Base-by-base conservation (phyloP, 768 basidiomycete genomes). In the Galerina marginata region DNA sequence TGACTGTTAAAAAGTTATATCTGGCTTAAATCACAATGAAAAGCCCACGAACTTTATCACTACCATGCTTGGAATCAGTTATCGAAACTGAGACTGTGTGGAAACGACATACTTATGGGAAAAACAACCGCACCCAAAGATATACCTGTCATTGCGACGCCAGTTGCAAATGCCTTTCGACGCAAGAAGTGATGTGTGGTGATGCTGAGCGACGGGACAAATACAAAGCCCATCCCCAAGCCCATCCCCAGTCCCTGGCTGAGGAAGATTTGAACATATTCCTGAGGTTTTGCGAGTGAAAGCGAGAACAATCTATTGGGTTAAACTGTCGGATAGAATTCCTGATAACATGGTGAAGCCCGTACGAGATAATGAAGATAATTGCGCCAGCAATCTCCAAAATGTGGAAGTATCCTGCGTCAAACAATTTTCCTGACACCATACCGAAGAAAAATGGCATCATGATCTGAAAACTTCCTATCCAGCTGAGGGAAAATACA, bases 191-290 rank as follows among this genome's bases (percentile, higher is more conserved):
- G 77, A 46, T 80, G 81, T 2, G 74, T 67, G 16, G 77, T 64
- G 15, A 82, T 69, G 4, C 75, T 73, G 20, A 78, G 65, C 0
- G 81, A 74, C 0, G 84, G 86, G 3, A 81, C 63, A 69, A 83
- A 84, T 3, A 79, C 64, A 5, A 83, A 62, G 0, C 83, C 83
- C 10, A 75, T 67, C 3, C 81, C 81, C 4, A 72, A 42, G 0
- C 85, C 85, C 68, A 83, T 79, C 2, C 82, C 83, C 10, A 87
- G 67, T 6, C 79, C 84, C 67, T 87, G 84, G 2, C 81, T 75
- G 1, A 86, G 72, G 66, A 86, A 84, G 6, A 63, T 64, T 44
- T 55, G 71, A 62, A 39, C 44, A 54, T 74, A 63, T 11, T 58
- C 25, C 6, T 57, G 55, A 12, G 50, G 38, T 37, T 60, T 56